A percentile compares a stretch with the other conserved stretches of the same genome.
Evolutionary conservation across 1,139 yeast genomes (phyloP).

Genomic region (Debaryomyces robertsiae): DNA sequence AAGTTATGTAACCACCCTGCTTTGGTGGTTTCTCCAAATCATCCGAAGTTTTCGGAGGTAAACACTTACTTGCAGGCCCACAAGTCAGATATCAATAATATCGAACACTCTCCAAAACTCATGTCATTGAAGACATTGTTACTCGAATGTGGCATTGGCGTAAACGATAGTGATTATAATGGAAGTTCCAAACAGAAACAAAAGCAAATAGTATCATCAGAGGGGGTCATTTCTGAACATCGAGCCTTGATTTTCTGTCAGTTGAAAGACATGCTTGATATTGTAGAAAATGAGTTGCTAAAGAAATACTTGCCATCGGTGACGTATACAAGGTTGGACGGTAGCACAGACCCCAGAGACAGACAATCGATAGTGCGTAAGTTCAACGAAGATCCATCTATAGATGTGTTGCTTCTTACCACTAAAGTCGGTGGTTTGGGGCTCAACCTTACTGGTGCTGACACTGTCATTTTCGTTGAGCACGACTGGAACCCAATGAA

Average conservation of each 20-base stretch:
- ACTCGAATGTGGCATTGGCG: constrained; percentile 94
- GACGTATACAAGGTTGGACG: constrained; percentile 93
- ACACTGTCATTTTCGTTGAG: constrained; percentile 96
- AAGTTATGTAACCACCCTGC: constrained; percentile 97
- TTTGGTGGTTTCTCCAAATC: constrained; percentile 79
- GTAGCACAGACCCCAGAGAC: constrained; percentile 89
- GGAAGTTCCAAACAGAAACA: constrained; percentile 27
- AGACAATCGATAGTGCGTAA: constrained; percentile 90
- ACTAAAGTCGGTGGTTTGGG: constrained; percentile 99
- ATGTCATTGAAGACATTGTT: constrained; percentile 79
- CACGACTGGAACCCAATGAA: constrained; percentile 99
- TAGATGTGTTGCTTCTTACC: constrained; percentile 86
- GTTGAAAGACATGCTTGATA: constrained; percentile 94
- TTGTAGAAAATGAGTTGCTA: constrained; percentile 88
- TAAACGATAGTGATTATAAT: constrained; percentile 48
- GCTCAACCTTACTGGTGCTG: constrained; percentile 95
- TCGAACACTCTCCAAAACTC: constrained; percentile 89
- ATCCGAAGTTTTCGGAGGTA: constrained; percentile 79
- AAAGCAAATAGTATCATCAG: constrained; percentile 45
- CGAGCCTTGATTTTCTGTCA: constrained; percentile 96
- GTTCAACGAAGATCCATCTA: constrained; percentile 95
- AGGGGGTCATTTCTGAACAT: constrained; percentile 90
- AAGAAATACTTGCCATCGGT: constrained; percentile 87
- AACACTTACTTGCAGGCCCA: constrained; percentile 58
- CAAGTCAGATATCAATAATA: constrained; percentile 64